Evolutionary conservation across 441 rosid species (phyloP).

Genomic region (Euphorbia corollata): DNA sequence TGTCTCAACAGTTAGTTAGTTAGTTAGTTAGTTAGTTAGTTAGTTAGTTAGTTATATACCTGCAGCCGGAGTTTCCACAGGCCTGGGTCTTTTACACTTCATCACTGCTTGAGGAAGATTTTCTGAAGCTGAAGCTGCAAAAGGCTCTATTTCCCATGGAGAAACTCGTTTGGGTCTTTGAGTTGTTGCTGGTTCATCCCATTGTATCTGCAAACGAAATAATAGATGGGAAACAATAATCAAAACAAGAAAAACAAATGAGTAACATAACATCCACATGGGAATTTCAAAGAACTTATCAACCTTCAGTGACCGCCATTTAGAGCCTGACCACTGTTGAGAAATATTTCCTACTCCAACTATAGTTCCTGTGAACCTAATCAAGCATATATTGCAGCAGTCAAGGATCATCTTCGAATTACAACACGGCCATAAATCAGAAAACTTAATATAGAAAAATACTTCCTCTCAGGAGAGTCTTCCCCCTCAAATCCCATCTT

Average conservation of each 20-base stretch:
- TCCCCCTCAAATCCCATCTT: conserved; percentile 90
- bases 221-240: conserved; percentile 20
- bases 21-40: too few species aligned
- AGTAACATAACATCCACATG: conserved; percentile 5
- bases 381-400: conserved; percentile 12
- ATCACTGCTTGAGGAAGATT: conserved; percentile 35
- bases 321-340: conserved; percentile 61
- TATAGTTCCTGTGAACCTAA: conserved; percentile 75
- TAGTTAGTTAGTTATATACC: conserved; percentile 26
- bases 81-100: conserved; percentile 63
- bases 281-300: conserved; percentile 14
- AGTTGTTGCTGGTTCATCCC: conserved; percentile 75
- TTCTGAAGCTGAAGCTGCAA: conserved; percentile 34
- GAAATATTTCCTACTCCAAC: conserved; percentile 67
- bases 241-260: conserved; percentile 21
- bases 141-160: conserved; percentile 89
- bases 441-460: conserved; percentile 8
- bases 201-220: conserved; percentile 54
- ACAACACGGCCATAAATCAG: conserved; percentile 5
- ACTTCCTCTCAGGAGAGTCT: conserved; percentile 82
- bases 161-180: conserved; percentile 85
- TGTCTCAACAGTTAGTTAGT: neutral
- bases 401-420: conserved; percentile 12
- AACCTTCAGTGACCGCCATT: conserved; percentile 89
- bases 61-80: conserved; percentile 35